phyloP scores from a whole-genome alignment of 345 rosid species.

The Viola odorata region DNA sequence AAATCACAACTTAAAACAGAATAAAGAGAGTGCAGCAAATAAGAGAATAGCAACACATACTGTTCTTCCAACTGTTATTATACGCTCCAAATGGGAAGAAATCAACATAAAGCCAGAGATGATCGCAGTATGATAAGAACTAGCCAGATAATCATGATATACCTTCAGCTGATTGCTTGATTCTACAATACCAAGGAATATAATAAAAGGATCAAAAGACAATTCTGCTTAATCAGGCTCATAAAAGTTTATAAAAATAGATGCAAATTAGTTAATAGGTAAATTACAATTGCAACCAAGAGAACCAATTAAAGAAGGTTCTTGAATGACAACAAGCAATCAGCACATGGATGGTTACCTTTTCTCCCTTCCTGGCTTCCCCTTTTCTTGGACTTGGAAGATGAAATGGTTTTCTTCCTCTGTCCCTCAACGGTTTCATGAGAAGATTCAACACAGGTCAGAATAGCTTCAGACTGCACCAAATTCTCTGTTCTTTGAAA shows the following conservation, averaged over 20 bases:
- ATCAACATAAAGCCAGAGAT: conserved; percentile 73
- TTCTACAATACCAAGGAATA: conserved; percentile 29
- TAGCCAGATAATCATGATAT: conserved; percentile 78
- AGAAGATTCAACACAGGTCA: conserved; percentile 36
- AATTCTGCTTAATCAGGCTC: conserved; percentile 1
- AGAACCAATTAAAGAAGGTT: not conserved
- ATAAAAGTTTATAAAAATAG: not conserved
- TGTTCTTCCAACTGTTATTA: conserved; percentile 42
- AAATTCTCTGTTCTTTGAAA: conserved; percentile 69
- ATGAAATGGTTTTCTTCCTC: conserved; percentile 30
- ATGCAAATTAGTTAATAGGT: not conserved
- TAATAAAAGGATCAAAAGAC: not conserved
- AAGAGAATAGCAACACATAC: conserved; percentile 30
- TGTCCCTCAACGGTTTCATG: conserved; percentile 27
- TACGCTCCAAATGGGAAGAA: conserved; percentile 59
- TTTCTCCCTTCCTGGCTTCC: conserved; percentile 34
- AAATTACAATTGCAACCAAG: not conserved
- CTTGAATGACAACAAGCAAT: not conserved
- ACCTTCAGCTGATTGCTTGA: conserved; percentile 39
- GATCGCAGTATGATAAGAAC: conserved; percentile 83
- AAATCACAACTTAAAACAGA: not conserved
- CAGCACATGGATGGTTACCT: conserved; percentile 34
- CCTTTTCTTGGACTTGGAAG: conserved; percentile 46
- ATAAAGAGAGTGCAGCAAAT: not conserved
- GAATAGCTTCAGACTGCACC: conserved; percentile 94